Evolutionary conservation across 495 filamentous ascomycete genomes (phyloP), one percentile per base, ranked within the genome.

Genomic region (Podospora bellae-mahoneyi): DNA sequence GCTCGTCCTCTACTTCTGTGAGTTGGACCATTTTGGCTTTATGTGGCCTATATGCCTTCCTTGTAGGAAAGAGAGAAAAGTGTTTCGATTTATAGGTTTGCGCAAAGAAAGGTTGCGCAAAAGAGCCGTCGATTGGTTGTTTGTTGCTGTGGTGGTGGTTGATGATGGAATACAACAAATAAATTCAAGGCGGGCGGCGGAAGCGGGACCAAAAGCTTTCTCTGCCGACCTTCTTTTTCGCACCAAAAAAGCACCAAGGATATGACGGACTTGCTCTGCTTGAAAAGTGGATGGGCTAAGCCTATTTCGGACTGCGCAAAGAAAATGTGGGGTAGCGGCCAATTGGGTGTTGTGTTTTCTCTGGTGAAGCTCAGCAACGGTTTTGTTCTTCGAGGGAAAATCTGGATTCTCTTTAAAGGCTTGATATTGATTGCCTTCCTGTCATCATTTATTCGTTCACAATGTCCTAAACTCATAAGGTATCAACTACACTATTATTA

Each of bases 1-100:
- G 92, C 83, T 96, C 93, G 78, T 99, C 95, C 69, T 94, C 89
- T 76, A 99, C 94, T 82, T 97, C 96, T 72, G 89, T 89, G 71
- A 99, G 91, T 81, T 96, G 91, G 77, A 99, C 95, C 95, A 99
- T 99, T 74, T 78, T 94, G 82, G 67, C 75, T 23, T 23, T 23
- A 23, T 23, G 23, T 23, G 23, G 23, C 2, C 23, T 23, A 23
- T 23, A 23, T 23, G 23, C 23, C 23, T 23, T 23, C 1, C 23
- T 23, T 23, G 23, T 1, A 23, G 23, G 23, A 23, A 23, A 23
- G 23, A 23, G 23, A 23, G 23, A 23, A 1, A 23, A 23, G 23
- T 23, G 23, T 1, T 48, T 48, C 6, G 30, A 5, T 32, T 48
- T 10, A 16, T 48, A 48, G 13, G 13, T 48, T 48, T 48, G 39